Percentiles rank a stretch among this genome's conserved stretches.
These are phyloP conservation scores for Nakazawaea ernobii DNA, from an alignment of 805 yeast genomes.

Conservation along the genomic window DNA sequence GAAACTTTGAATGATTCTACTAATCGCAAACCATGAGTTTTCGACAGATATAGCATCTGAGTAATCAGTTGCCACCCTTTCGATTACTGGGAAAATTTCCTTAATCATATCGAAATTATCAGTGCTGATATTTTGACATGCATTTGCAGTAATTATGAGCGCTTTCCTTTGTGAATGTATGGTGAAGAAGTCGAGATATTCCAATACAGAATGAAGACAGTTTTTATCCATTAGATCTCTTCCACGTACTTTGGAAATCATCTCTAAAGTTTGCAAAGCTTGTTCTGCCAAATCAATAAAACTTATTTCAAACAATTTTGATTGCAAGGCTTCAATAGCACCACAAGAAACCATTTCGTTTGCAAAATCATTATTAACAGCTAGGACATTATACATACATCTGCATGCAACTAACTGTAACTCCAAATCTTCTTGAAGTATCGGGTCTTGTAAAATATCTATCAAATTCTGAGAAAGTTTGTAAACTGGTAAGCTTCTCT, in stretches of 20 bases:
- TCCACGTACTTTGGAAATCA: constrained; percentile 53
- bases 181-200: constrained; percentile 82
- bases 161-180: constrained; percentile 85
- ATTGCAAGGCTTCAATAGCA: constrained; percentile 59
- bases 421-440: constrained; percentile 61
- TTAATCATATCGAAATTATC: constrained; percentile 42
- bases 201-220: constrained; percentile 60
- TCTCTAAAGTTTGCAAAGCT: constrained; percentile 69
- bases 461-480: constrained; percentile 51
- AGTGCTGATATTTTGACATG: constrained; percentile 45
- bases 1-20: constrained; percentile 50
- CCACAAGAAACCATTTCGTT: constrained; percentile 58
- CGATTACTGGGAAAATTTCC: constrained; percentile 54
- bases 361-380: constrained; percentile 61
- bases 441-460: constrained; percentile 50
- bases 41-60: constrained; percentile 59
- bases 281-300: constrained; percentile 93
- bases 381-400: constrained; percentile 75
- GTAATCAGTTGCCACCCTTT: constrained; percentile 47
- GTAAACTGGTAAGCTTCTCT: constrained; percentile 56
- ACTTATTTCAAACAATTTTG: constrained; percentile 64
- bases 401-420: constrained; percentile 80
- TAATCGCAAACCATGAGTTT: constrained; percentile 58
- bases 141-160: constrained; percentile 62
- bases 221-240: constrained; percentile 49